Evolutionary conservation across 2,329 filamentous ascomycete species (phyloP).

Genomic region (Dactylella cylindrospora): DNA sequence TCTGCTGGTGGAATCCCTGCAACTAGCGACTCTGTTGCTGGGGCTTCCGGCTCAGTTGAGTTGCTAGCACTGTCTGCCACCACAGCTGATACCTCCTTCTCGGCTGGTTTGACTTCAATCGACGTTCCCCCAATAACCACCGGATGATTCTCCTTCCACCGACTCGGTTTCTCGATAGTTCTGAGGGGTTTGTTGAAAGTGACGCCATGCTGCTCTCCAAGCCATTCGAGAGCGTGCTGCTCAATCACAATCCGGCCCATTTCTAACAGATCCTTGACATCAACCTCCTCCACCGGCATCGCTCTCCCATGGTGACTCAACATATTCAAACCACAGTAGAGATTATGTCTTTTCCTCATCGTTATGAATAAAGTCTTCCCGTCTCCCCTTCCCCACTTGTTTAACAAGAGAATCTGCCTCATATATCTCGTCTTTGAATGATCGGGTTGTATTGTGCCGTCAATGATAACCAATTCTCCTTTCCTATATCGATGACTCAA

Average conservation of each 20-base stretch:
- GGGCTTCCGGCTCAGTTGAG: conserved; percentile 5
- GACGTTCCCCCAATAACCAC: not conserved
- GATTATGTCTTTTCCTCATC: conserved; percentile 60
- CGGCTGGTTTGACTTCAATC: not conserved
- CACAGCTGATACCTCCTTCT: not conserved
- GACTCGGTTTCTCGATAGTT: conserved; percentile 21
- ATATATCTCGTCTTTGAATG: conserved; percentile 66
- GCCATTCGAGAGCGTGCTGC: conserved; percentile 71
- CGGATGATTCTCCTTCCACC: conserved; percentile 12
- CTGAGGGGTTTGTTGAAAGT: not conserved
- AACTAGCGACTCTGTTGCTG: not conserved
- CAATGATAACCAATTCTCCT: conserved; percentile 82
- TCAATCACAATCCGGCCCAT: conserved; percentile 84
- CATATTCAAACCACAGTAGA: conserved; percentile 68
- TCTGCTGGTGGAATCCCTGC: not conserved
- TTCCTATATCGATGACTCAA: conserved; percentile 85
- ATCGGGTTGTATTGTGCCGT: conserved; percentile 72
- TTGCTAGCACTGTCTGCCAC: conserved; percentile 1
- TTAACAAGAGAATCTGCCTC: conserved; percentile 67
- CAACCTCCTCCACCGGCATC: conserved; percentile 73
- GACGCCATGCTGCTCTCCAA: conserved; percentile 66
- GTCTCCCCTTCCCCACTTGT: conserved; percentile 67
- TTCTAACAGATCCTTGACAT: conserved; percentile 92
- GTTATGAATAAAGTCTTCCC: conserved; percentile 78
- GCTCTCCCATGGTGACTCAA: conserved; percentile 68